These are phyloP conservation scores for Tuber borchii DNA, from an alignment of 495 filamentous ascomycete species.

Conservation along the genomic window DNA sequence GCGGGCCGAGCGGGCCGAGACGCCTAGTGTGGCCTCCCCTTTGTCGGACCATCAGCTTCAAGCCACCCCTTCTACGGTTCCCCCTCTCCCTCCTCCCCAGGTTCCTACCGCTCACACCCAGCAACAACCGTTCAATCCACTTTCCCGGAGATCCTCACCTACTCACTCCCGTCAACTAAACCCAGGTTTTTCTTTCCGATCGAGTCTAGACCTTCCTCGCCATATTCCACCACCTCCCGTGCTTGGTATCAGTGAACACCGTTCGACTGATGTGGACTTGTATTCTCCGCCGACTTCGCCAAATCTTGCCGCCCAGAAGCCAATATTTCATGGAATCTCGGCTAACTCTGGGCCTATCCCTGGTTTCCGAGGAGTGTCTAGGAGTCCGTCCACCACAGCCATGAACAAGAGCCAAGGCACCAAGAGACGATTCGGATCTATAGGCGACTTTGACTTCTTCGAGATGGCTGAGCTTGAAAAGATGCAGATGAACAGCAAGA, in stretches of 20 bases:
- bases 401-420: constrained; percentile 22
- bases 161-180: constrained; percentile 16
- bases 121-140: constrained; percentile 13
- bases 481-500: constrained; percentile 34
- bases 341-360: neutral
- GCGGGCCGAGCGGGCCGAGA: constrained; percentile 34
- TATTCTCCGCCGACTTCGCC: constrained; percentile 36
- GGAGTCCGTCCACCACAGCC: constrained; percentile 20
- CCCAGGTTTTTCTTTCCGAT: constrained; percentile 28
- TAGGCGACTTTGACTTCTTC: constrained; percentile 38
- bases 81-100: constrained; percentile 6
- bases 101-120: constrained; percentile 10
- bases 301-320: constrained; percentile 26
- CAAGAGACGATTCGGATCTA: constrained; percentile 28
- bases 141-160: constrained; percentile 10
- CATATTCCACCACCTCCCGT: constrained; percentile 23
- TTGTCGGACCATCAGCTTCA: constrained; percentile 15
- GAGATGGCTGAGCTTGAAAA: constrained; percentile 38
- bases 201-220: constrained; percentile 31
- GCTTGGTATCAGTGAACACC: constrained; percentile 25
- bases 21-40: constrained; percentile 7
- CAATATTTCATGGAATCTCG: constrained; percentile 2
- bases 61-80: neutral
- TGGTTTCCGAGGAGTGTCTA: neutral
- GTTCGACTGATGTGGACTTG: constrained; percentile 21